Base-by-base conservation (phyloP, 371 early-diverging fungal species). In the Batkoa obscura region DNA sequence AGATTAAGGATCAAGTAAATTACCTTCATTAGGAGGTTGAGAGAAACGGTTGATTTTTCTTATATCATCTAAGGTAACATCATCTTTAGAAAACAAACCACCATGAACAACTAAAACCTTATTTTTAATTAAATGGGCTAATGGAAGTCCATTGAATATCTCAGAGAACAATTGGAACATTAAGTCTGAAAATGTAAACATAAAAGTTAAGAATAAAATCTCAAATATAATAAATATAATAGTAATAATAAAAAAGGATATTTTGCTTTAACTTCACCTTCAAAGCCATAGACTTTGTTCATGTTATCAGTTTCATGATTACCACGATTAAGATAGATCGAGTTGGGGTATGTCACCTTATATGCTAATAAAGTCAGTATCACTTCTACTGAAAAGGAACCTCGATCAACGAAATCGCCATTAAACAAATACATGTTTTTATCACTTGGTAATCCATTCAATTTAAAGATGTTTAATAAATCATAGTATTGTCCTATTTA, bases 361-460 rank as follows among this genome's bases (percentile, higher is more conserved):
- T 80, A 90, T 3, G 90, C 79, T 57, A 96, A 81, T 45, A 99
- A 74, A n/a, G 94, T 81, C 57, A 94, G 60, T 56, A 97, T 86
- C 55, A 90, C 88, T 71, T 99, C 99, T 42, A 99, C 88, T 42
- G 94, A 92, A 71, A 98, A 96, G 69, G 93, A 97, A 13, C 99
- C 99, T 60, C 99, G 89, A 71, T 99, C 99, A 43, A 99, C 99
- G 68, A 94, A 99, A 75, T 99, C 99, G 42, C 99, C 94, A 70
- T 95, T 96, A 70, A 94, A 94, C 59, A 93, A 69, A 60, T 88
- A 92, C 57, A 81, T 75, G 62, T 90, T 86, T 1, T 74, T 80
- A 31, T 75, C 72, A 0, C 84, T 81, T 0, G 96, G 96, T 55
- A 78, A 73, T 2, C 95, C 95, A 67, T 92, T 91, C 58, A 76